A percentile compares a stretch with the other conserved stretches of the same genome.
phyloP scores from a whole-genome alignment of 2,329 filamentous ascomycete species.

The Fusarium musae region DNA sequence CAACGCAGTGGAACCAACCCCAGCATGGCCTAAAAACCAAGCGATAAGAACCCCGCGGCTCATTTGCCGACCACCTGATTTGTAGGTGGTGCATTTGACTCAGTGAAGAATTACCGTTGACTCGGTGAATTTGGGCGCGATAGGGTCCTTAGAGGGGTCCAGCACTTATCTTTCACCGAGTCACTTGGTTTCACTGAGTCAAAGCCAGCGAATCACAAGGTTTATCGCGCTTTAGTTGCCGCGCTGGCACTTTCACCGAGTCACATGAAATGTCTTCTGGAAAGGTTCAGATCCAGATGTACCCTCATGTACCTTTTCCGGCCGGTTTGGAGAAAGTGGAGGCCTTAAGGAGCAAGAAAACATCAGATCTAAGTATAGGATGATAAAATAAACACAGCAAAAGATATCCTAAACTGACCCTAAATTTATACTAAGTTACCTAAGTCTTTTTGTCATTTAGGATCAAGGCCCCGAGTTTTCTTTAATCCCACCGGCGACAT shows the following conservation, averaged over 20 bases:
- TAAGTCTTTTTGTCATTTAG: not conserved
- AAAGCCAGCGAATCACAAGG: slow-evolving; percentile 12
- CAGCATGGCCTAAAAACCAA: not conserved
- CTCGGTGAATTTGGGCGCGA: slow-evolving; percentile 24
- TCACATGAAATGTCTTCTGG: slow-evolving; percentile 10
- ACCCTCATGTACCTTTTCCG: slow-evolving; percentile 32
- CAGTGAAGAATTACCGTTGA: slow-evolving; percentile 28
- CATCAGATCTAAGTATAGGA: not conserved
- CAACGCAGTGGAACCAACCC: slow-evolving; percentile 3
- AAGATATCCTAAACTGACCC: not conserved
- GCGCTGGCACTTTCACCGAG: slow-evolving; percentile 23
- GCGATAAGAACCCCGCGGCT: slow-evolving; percentile 24
- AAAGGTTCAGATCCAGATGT: slow-evolving; percentile 5
- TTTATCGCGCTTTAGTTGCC: slow-evolving; percentile 28
- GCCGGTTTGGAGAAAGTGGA: slow-evolving; percentile 12
- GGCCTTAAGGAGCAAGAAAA: not conserved
- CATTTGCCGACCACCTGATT: slow-evolving; percentile 29
- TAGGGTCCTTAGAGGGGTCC: not conserved
- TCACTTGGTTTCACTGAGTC: slow-evolving; percentile 37
- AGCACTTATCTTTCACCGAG: slow-evolving; percentile 32
- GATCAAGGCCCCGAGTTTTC: not conserved
- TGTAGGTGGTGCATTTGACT: slow-evolving; percentile 12
- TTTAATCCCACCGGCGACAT: slow-evolving; percentile 13
- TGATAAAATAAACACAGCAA: not conserved
- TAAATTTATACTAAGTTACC: not conserved